Evolutionary conservation across 2,329 filamentous ascomycete species (phyloP), one percentile per base, ranked within the genome.

Genomic region (Trichophyton mentagrophytes): DNA sequence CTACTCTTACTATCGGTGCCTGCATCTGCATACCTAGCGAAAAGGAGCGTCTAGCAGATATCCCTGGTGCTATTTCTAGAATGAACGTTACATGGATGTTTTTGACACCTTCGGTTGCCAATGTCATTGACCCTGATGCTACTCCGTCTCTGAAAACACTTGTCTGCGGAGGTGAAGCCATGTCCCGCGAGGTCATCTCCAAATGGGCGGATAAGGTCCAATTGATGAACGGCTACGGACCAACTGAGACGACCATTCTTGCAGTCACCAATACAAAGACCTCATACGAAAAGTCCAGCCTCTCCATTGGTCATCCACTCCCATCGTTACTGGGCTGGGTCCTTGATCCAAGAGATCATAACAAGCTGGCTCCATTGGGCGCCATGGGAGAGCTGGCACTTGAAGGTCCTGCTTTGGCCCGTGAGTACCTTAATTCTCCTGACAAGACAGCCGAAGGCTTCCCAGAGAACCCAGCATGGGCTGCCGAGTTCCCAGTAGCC

Each of bases 101-200:
- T 67, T 79, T 95, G 71, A 95, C 90, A 0, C 88, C 90, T 0
- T 93, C 89, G 0, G 87, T 95, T 0, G 90, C 90, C 15, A 83
- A 87, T 1, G 76, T 93, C 15, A 74, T 95, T 3, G 73, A 85
- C 42, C 87, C 89, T 0, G 64, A 72, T 0, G 85, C 85, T 44
- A 84, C 91, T 0, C 89, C 89, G 0, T 73, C 70, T 1, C 87
- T 95, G 0, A 73, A 85, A 47, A 88, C 93, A 63, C 76, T 96
- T 2, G 86, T 93, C 8, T 90, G 87, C 1, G 87, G 89, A 1
- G 90, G 90, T 3, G 90, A 96, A 71, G 82, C 86, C 0, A 79
- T 96, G 73, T 91, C 87, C 0, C 81, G 84, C 38, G 81, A 82
- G 36, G 87, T 95, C 0, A 82, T 86, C 49, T 76, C 80, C 0